phyloP scores from a whole-genome alignment of 2,329 filamentous ascomycete species.

The Pestalotiopsis sp. region DNA sequence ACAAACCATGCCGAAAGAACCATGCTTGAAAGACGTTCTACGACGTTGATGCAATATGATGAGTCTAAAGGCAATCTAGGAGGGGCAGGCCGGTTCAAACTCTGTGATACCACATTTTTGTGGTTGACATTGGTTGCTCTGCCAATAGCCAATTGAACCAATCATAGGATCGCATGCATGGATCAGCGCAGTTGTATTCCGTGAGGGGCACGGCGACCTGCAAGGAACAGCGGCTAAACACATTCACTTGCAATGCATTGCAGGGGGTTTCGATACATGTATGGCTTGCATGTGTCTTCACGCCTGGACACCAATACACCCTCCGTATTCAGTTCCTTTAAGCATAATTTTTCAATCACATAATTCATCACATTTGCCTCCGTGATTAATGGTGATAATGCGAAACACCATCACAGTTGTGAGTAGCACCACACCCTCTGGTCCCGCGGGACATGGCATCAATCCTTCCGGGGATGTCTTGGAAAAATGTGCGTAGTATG shows the following conservation, averaged over 20 bases:
- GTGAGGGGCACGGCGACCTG: not conserved
- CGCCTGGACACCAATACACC: not conserved
- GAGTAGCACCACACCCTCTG: not conserved
- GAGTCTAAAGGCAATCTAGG: not conserved
- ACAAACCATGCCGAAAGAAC: not conserved
- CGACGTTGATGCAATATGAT: not conserved
- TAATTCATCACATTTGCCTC: not conserved
- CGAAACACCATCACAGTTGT: not conserved
- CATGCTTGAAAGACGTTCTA: not conserved
- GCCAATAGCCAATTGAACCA: not conserved
- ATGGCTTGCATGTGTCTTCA: not conserved
- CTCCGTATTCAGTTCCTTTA: not conserved
- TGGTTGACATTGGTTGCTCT: slow-evolving; percentile 3
- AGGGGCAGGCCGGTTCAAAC: not conserved
- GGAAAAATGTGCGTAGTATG: not conserved
- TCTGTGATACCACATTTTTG: not conserved
- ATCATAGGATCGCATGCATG: not conserved
- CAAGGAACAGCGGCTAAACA: slow-evolving; percentile 7
- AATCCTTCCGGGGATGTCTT: not conserved
- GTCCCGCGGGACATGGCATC: not conserved
- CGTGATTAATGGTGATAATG: not conserved
- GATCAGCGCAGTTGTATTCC: not conserved
- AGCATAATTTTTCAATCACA: not conserved
- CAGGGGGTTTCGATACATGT: not conserved
- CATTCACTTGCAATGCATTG: not conserved